phyloP scores from a whole-genome alignment of 2,329 filamentous ascomycete genomes.

The Epichloe brachyelytri region DNA sequence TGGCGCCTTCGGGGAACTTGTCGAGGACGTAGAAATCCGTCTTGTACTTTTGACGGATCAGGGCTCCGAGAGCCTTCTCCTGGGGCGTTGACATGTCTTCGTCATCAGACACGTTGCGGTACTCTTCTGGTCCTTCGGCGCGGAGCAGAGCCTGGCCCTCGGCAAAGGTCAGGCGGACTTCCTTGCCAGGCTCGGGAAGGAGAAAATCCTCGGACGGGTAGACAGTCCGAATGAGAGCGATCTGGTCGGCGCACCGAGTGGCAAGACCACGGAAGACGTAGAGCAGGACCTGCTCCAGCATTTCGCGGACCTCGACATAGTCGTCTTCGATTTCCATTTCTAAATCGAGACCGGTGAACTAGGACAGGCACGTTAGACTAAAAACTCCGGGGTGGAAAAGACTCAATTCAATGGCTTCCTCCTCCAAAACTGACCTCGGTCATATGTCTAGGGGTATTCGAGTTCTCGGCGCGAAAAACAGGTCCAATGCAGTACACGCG shows the following conservation, averaged over 20 bases:
- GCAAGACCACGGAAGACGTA: constrained; percentile 57
- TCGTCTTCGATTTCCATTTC: constrained; percentile 77
- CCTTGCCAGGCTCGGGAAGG: constrained; percentile 60
- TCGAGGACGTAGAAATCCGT: constrained; percentile 96
- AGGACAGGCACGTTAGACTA: background rate
- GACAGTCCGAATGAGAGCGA: constrained; percentile 56
- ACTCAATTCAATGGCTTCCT: background rate
- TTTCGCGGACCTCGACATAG: constrained; percentile 61
- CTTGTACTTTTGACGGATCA: constrained; percentile 78
- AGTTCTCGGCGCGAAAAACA: constrained; percentile 78
- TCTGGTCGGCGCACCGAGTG: constrained; percentile 51
- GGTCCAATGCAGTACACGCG: constrained; percentile 68
- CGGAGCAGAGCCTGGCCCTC: constrained; percentile 68
- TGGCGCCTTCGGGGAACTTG: constrained; percentile 65
- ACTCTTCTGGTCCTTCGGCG: constrained; percentile 57
- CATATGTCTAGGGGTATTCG: constrained; percentile 73
- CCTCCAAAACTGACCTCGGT: constrained; percentile 43
- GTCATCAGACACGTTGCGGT: constrained; percentile 54
- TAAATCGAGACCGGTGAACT: constrained; percentile 73
- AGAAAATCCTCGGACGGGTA: constrained; percentile 71
- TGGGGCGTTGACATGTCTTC: constrained; percentile 73
- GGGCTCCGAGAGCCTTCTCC: constrained; percentile 76
- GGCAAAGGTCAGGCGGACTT: constrained; percentile 63
- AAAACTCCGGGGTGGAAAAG: background rate
- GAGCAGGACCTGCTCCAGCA: constrained; percentile 62